phyloP scores from a whole-genome alignment of 78 protist genomes.

The Pigoraptor vietnamica region DNA sequence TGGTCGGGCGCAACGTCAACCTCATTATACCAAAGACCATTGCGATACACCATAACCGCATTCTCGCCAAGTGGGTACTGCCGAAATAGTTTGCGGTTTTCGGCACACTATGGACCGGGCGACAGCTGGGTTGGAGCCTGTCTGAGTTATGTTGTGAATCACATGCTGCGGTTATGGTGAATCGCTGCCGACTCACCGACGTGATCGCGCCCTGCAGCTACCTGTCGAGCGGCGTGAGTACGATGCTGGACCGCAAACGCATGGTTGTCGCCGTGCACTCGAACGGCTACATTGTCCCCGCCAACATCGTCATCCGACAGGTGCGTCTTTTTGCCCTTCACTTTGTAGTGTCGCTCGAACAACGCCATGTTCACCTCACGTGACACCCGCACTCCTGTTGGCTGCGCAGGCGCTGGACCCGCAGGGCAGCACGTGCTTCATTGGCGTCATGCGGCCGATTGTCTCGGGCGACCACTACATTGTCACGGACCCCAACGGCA shows the following conservation, averaged over 20 bases:
- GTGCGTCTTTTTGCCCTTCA: too few species aligned
- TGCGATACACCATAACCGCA: neutral
- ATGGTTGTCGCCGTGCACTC: neutral
- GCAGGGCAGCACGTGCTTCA: neutral
- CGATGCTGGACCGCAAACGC: neutral
- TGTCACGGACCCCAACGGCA: neutral
- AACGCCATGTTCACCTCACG: too few species aligned
- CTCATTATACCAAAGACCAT: neutral
- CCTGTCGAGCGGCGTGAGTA: neutral
- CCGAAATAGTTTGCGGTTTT: too few species aligned
- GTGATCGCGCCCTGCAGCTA: too few species aligned
- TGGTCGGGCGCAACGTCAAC: neutral
- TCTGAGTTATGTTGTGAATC: too few species aligned
- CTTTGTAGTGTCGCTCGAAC: too few species aligned
- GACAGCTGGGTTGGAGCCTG: too few species aligned
- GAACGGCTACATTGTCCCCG: neutral
- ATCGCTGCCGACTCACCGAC: too few species aligned
- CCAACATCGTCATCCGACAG: neutral
- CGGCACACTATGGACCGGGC: too few species aligned
- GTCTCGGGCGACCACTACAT: neutral
- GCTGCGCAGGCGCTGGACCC: neutral
- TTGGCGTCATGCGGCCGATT: neutral
- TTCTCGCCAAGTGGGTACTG: neutral
- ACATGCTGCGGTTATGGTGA: too few species aligned
- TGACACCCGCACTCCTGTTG: neutral